Evolutionary conservation across 164 flowering plant genomes (phyloP).

Genomic region (Echeveria elegans): DNA sequence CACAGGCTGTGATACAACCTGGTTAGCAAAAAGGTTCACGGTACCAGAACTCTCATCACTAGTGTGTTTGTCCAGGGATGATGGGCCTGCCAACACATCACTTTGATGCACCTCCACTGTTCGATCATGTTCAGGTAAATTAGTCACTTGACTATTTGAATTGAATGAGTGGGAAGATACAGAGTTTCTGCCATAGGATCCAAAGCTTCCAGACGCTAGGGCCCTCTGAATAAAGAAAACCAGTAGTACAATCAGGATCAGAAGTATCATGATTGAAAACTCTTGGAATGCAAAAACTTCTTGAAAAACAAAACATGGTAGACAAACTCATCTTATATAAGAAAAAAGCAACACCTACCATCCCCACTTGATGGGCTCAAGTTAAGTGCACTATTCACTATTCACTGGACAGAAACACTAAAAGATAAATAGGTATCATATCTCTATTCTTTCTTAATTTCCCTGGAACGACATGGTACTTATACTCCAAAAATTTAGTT

Average conservation of each 20-base stretch:
- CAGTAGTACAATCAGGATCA: neutral
- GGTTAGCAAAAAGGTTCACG: constrained; percentile 30
- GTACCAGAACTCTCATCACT: constrained; percentile 22
- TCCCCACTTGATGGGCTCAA: neutral
- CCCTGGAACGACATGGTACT: neutral
- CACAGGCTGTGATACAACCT: constrained; percentile 20
- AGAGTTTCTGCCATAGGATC: constrained; percentile 61
- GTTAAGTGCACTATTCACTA: neutral
- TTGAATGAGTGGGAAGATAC: constrained; percentile 34
- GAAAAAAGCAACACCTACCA: neutral
- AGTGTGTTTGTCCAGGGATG: constrained; percentile 25
- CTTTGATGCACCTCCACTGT: constrained; percentile 19
- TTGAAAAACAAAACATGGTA: constrained; percentile 14
- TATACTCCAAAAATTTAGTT: neutral
- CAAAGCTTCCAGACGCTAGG: constrained; percentile 48
- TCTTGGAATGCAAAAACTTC: too few species aligned
- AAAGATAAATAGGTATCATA: neutral
- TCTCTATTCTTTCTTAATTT: neutral
- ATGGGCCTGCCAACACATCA: constrained; percentile 17
- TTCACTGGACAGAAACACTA: neutral
- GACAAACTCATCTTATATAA: neutral
- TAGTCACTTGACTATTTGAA: constrained; percentile 30
- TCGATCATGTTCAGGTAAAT: constrained; percentile 37
- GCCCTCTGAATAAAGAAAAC: constrained; percentile 50
- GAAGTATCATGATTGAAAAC: neutral